These are phyloP conservation scores for Pythium volutum DNA, from an alignment of 352 stramenopile genomes.

Conservation along the genomic window DNA sequence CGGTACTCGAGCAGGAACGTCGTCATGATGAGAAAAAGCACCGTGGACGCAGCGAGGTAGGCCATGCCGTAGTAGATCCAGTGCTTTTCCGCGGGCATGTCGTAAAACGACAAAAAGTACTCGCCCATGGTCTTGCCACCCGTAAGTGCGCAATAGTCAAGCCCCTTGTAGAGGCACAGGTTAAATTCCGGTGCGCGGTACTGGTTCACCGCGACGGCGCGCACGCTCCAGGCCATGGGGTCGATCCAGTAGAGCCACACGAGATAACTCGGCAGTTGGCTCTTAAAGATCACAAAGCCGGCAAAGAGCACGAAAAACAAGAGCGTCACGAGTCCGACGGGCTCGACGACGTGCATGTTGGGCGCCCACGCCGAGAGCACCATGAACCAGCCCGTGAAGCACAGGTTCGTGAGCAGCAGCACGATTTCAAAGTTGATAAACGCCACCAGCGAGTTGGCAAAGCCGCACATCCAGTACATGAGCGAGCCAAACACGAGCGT, in stretches of 20 bases:
- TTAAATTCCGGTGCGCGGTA: constrained; percentile 23
- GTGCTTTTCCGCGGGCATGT: constrained; percentile 23
- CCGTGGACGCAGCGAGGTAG: constrained; percentile 17
- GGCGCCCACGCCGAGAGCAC: constrained; percentile 19
- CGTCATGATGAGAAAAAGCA: constrained; percentile 27
- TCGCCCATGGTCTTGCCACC: constrained; percentile 26
- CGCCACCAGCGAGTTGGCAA: constrained; percentile 1
- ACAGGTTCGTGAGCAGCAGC: constrained; percentile 29
- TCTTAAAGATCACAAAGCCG: constrained; percentile 34
- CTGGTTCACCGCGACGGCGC: constrained; percentile 27
- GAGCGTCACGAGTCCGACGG: constrained; percentile 25
- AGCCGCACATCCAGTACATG: constrained; percentile 73
- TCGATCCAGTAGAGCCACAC: constrained; percentile 39
- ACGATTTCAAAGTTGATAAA: constrained; percentile 34
- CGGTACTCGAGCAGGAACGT: constrained; percentile 27
- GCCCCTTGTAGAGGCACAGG: constrained; percentile 18
- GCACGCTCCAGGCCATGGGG: constrained; percentile 34
- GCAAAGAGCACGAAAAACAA: constrained; percentile 33
- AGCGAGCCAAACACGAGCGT: constrained; percentile 65
- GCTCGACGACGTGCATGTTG: constrained; percentile 25
- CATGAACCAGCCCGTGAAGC: constrained; percentile 29
- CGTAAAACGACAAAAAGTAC: constrained; percentile 26
- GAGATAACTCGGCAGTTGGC: constrained; percentile 27
- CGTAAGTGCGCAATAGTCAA: constrained; percentile 23
- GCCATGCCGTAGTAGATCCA: constrained; percentile 29